Base-by-base conservation (phyloP, 2,329 filamentous ascomycete species). In the Exophiala alcalophila region DNA sequence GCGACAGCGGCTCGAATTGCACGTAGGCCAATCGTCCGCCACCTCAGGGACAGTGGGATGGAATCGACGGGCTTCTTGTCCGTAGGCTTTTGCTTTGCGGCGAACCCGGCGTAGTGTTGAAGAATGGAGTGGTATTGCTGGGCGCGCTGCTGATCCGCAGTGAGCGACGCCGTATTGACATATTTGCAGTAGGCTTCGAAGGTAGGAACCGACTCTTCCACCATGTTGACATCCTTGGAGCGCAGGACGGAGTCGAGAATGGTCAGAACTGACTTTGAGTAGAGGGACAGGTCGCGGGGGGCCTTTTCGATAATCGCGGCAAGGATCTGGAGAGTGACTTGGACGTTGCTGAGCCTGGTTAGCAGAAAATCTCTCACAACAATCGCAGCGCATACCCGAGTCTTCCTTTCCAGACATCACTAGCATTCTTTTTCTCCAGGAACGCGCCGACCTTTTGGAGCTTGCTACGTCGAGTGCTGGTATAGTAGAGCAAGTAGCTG, bases 401-500 rank as follows among this genome's bases (percentile, higher is more conserved):
- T 60, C 88, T 83, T 65, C 81, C 78, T 61, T 86, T 85, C 80
- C 84, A 94, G 54, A 96, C 88, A 71, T 98, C 92, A 60, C 81
- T 84, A 49, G 86, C 86, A 15, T 88, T 92, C 71, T 91, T 88
- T 73, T 91, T 94, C 71, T 97, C 90, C 53, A 98, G 76, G 62
- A 96, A 98, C 57, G 81, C 82, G 65, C 88, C 89, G 55, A 98
- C 90, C 69, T 98, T 98, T 61, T 92, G 87, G 57, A 97, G 81
- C 75, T 97, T 98, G 67, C 86, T 91, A 54, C 88, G 83, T 48
- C 91, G 86, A 57, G 90, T 95, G 62, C 86, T 94, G 49, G 87
- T 89, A 72, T 98, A 97, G 76, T 94, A 97, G 40, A 97, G 80
- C 53, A 98, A 79, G 64, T 97, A 97, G 67, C 88, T 94, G 52